Base-by-base conservation (phyloP, 2,329 filamentous ascomycete species). In the Coniella vitis region DNA sequence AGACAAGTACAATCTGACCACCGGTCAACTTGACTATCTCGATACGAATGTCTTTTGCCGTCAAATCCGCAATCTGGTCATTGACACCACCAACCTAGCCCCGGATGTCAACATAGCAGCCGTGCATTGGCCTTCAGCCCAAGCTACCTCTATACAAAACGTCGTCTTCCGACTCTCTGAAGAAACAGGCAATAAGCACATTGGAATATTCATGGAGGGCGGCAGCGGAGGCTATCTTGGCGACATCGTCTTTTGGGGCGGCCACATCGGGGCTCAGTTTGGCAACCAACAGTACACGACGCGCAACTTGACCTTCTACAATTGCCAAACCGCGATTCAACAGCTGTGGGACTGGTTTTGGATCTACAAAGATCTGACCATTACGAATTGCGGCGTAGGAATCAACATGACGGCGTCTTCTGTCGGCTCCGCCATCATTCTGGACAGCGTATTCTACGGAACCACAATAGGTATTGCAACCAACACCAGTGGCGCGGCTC, bases 301-400 rank as follows among this genome's bases (percentile, higher is more conserved):
- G 32, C 74, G 81, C 7, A 86, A 87, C 59, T 61, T 86, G 53
- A 81, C 74, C 22, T 86, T 87, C 65, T 76, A 76, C 55, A 70
- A 74, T 51, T 78, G 79, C 54, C 71, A 81, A 55, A 84, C 81
- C 10, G 85, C 80, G 31, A 79, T 87, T 47, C 78, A 73, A 61
- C 81, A 86, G 70, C 77, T 84, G 53, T 88, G 85, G 84, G 79
- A 86, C 62, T 89, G 85, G 85, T 77, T 79, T 2, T 89, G 83
- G 81, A 82, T 79, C 4, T 85, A 86, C 69, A 86, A 86, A 65
- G 79, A 75, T 16, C 59, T 86, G 13, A 69, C 65, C 13, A 76
- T 87, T 61, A 73, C 78, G 58, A 73, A 81, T 57, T 85, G 81
- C 58, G 69, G 69, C 5, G 71, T 85, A 31, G 85, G 83, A 17